A percentile compares a stretch with the other conserved stretches of the same genome.
Evolutionary conservation across 352 stramenopile genomes (phyloP).

Genomic region (Sclerospora graminicola): DNA sequence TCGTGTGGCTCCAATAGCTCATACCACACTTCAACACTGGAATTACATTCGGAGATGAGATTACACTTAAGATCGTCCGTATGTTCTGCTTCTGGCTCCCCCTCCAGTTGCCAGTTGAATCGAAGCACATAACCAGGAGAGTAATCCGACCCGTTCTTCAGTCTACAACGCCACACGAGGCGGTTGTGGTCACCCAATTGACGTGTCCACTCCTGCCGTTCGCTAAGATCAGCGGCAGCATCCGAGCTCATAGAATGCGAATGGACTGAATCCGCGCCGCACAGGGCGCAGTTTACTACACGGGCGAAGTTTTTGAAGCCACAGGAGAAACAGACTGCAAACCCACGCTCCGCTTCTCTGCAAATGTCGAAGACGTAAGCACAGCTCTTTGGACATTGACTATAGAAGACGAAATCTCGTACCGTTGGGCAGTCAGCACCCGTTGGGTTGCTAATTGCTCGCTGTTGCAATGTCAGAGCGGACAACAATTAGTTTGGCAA

Average conservation of each 20-base stretch:
- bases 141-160: constrained; percentile 12
- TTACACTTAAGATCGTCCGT: constrained; percentile 6
- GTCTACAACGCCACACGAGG: constrained; percentile 29
- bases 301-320: constrained; percentile 46
- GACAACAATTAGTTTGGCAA: too few species aligned
- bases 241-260: neutral
- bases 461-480: constrained; percentile 12
- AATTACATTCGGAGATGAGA: constrained; percentile 20
- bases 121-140: constrained; percentile 26
- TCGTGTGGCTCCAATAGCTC: constrained; percentile 21
- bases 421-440: too few species aligned
- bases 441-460: too few species aligned
- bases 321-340: constrained; percentile 25
- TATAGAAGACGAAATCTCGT: too few species aligned
- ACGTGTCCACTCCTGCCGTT: constrained; percentile 42
- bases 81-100: constrained; percentile 20
- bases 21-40: constrained; percentile 15
- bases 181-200: constrained; percentile 22
- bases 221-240: constrained; percentile 8
- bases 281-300: constrained; percentile 28
- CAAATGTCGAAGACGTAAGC: too few species aligned
- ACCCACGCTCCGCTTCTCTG: constrained; percentile 31
- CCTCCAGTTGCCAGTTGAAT: constrained; percentile 16
- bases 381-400: too few species aligned
- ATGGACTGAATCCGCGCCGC: constrained; percentile 4